Evolutionary conservation across 2,329 filamentous ascomycete genomes (phyloP).

Genomic region (Fusarium sp.): DNA sequence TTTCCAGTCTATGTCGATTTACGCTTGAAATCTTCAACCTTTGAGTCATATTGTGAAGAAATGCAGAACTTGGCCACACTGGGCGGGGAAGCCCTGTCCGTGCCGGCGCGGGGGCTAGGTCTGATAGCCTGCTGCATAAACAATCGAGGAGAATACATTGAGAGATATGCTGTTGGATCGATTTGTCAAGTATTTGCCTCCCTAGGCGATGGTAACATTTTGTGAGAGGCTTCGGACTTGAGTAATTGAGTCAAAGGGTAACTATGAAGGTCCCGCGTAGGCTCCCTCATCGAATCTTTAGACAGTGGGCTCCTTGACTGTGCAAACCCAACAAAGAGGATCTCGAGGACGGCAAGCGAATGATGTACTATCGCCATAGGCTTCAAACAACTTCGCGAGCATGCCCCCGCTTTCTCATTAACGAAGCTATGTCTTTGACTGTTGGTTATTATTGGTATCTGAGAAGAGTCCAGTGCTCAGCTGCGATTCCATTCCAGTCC

Average conservation of each 20-base stretch:
- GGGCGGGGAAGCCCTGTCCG: conserved; percentile 29
- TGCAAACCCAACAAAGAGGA: conserved; percentile 4
- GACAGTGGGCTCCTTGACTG: background rate
- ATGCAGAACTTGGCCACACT: conserved; percentile 20
- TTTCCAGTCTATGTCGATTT: background rate
- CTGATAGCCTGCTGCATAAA: conserved; percentile 14
- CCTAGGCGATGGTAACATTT: background rate
- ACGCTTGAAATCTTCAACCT: background rate
- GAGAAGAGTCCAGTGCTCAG: conserved; percentile 3
- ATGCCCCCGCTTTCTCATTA: conserved; percentile 15
- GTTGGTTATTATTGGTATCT: conserved; percentile 1
- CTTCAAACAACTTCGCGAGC: conserved; percentile 9
- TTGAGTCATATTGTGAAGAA: background rate
- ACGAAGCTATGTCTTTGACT: background rate
- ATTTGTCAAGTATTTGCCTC: background rate
- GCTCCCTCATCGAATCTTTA: background rate
- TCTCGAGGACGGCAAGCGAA: conserved; percentile 3
- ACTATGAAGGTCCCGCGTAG: background rate
- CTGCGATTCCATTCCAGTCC: conserved; percentile 31
- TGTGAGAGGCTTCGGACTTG: background rate
- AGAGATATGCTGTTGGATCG: background rate
- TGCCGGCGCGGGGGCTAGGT: conserved; percentile 29
- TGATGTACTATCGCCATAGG: conserved; percentile 19
- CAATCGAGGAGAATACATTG: background rate
- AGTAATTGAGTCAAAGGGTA: background rate